Evolutionary conservation across 306 rosid species (phyloP).

Genomic region (Cucurbita moschata): DNA sequence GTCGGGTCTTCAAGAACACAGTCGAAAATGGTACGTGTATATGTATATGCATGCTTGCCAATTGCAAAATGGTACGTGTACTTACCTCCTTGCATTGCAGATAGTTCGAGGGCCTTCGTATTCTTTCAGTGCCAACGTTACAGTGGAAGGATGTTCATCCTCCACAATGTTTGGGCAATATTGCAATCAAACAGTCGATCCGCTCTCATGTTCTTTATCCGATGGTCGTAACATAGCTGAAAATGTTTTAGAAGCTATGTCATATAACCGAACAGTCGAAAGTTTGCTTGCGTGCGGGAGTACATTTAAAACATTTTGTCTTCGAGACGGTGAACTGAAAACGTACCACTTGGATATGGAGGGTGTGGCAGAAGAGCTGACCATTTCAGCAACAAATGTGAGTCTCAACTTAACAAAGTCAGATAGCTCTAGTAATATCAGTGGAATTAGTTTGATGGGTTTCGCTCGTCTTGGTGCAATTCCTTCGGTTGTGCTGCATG

Average conservation of each 20-base stretch:
- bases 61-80: background rate
- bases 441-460: conserved; percentile 41
- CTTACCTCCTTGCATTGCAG: conserved; percentile 28
- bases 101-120: conserved; percentile 54
- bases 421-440: conserved; percentile 17
- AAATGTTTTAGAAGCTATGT: conserved; percentile 13
- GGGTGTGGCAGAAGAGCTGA: conserved; percentile 52
- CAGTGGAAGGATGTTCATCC: conserved; percentile 69
- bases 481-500: conserved; percentile 54
- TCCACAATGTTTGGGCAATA: conserved; percentile 52
- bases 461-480: conserved; percentile 75
- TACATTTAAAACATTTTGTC: conserved; percentile 35
- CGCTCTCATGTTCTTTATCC: conserved; percentile 52
- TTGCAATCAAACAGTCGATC: conserved; percentile 67
- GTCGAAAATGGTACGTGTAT: conserved; percentile 80
- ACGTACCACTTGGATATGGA: conserved; percentile 50
- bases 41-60: background rate
- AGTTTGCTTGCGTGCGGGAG: conserved; percentile 45
- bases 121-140: conserved; percentile 65
- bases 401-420: conserved; percentile 28
- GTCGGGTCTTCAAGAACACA: conserved; percentile 77
- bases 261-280: conserved; percentile 21
- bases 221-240: conserved; percentile 12
- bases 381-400: conserved; percentile 36
- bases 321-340: conserved; percentile 34